Evolutionary conservation across 768 basidiomycete species (phyloP), one percentile per base, ranked within the genome.

Genomic region (Leccinellum albellum): DNA sequence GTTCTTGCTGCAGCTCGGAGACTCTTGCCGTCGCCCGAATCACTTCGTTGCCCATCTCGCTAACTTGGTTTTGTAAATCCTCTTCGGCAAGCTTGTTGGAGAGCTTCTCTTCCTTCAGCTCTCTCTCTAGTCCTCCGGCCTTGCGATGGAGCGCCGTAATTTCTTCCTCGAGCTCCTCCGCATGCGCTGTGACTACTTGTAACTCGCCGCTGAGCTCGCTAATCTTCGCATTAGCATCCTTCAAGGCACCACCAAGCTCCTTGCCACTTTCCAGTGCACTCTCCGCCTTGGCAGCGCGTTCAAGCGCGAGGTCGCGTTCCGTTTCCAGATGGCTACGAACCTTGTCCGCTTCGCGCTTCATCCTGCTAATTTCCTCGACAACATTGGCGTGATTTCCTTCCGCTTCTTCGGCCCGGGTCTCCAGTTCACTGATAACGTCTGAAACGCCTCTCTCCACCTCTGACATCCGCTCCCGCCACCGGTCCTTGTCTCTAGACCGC

Each of bases 401-500:
- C 0, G 88, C 82, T 33, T 73, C 75, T 44, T 73, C 75, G 3
- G 82, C 64, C 61, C 81, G 84, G 59, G 64, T 63, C 71, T 91
- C 88, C 56, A 93, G 70, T 50, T 84, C 82, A n/a, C 73, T 72
- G 20, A 93, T 76, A 55, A 91, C 86, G 9, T 73, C 82, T 35
- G 82, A 80, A 26, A 89, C 89, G 4, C 86, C 87, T 50, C 74
- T 75, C 69, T 91, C 85, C 9, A 89, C 86, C 57, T 89, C 88
- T 9, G 61, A 63, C 83, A 91, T 88, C 46, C 87, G 78, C 51
- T 81, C 82, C 62, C 82, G 83, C 85, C 86, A 92, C 45, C 83
- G 73, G 28, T 85, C 83, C 59, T 86, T 87, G 65, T 91, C 88
- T 51, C 77, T 76, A 13, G 78, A 72, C n/a, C 89, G 77, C 49